Conservation (phyloP, 2,329 filamentous ascomycete genomes). For the Aspergillus piperis region DNA sequence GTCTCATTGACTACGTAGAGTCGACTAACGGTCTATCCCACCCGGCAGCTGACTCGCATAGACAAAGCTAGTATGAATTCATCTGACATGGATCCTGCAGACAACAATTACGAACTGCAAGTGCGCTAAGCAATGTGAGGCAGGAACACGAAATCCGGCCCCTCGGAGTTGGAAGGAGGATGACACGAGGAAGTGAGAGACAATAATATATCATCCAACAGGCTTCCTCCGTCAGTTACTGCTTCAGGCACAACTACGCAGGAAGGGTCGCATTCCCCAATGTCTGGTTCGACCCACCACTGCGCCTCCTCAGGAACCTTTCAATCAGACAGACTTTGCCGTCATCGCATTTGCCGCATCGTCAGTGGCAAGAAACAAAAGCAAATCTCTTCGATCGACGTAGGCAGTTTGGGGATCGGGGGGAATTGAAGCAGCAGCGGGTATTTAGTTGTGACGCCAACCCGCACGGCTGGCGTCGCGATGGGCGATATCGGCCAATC, state of each 20-base stretch:
- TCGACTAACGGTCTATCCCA: too few species aligned
- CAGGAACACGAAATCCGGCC: not conserved
- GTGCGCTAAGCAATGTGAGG: not conserved
- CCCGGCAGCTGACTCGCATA: too few species aligned
- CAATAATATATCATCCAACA: not conserved
- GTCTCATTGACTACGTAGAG: too few species aligned
- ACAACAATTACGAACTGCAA: not conserved
- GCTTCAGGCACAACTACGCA: not conserved
- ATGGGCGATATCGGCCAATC: slow-evolving; percentile 34
- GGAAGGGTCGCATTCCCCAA: not conserved
- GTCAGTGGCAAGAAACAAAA: slow-evolving; percentile 8
- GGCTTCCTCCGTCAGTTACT: not conserved
- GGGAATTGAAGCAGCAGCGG: not conserved
- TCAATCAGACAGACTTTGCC: slow-evolving; percentile 20
- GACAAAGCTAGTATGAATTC: not conserved
- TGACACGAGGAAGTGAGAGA: not conserved
- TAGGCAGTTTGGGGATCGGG: not conserved
- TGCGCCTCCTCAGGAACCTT: slow-evolving; percentile 6
- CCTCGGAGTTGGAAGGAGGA: not conserved
- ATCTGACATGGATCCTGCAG: not conserved
- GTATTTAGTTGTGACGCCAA: not conserved
- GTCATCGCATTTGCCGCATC: slow-evolving; percentile 10
- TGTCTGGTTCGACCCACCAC: slow-evolving; percentile 15
- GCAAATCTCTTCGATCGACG: slow-evolving; percentile 8
- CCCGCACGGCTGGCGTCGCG: not conserved